These are phyloP conservation scores for Phytopythium kandeliae DNA, from an alignment of 352 stramenopile species.

Conservation along the genomic window DNA sequence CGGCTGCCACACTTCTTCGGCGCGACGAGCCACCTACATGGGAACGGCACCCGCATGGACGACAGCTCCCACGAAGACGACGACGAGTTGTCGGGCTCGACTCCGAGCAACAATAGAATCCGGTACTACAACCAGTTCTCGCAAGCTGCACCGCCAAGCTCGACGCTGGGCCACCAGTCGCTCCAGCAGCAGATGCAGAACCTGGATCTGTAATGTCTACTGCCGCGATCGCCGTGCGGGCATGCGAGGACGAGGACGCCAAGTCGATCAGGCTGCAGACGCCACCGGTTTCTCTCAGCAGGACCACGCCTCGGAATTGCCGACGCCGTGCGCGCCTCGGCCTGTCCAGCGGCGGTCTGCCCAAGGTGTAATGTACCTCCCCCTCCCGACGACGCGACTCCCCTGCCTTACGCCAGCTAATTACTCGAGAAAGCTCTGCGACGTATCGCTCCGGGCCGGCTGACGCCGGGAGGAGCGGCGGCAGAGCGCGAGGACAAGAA, in stretches of 20 bases:
- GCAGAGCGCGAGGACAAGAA: conserved; percentile 5
- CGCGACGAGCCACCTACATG: conserved; percentile 39
- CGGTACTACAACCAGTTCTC: conserved; percentile 40
- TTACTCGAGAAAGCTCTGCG: conserved; percentile 5
- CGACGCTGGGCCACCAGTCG: conserved; percentile 20
- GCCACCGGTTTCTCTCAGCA: not conserved
- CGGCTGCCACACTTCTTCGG: conserved; percentile 81
- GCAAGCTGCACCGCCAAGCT: conserved; percentile 24
- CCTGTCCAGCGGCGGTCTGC: not conserved
- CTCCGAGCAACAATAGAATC: conserved; percentile 64
- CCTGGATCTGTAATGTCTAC: conserved; percentile 59
- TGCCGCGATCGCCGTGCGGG: not conserved
- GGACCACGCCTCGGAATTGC: not conserved
- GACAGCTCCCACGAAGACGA: conserved; percentile 59
- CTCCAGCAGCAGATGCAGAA: conserved; percentile 68
- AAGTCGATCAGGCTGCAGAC: not conserved
- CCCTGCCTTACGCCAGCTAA: conserved; percentile 2
- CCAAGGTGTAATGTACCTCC: conserved; percentile 9
- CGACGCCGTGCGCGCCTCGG: not conserved
- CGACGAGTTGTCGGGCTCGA: conserved; percentile 49
- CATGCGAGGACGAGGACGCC: not conserved
- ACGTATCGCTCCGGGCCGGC: conserved; percentile 1
- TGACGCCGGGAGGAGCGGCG: not conserved
- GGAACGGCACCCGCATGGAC: conserved; percentile 44
- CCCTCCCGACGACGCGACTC: not conserved